Evolutionary conservation across 2,329 filamentous ascomycete species (phyloP).

Genomic region (Xylariaceae sp.): DNA sequence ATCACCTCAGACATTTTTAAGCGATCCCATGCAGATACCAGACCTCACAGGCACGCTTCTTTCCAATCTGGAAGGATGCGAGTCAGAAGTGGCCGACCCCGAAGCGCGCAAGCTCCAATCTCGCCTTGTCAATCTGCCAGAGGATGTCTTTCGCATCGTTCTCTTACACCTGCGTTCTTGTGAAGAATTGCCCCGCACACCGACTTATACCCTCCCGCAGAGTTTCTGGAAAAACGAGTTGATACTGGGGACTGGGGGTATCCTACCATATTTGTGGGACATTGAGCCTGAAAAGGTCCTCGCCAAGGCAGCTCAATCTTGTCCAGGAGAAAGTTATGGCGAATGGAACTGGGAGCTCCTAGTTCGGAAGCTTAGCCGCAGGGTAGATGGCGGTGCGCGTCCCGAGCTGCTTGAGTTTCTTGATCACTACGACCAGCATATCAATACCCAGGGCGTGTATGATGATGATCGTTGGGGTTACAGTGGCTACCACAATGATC

Average conservation of each 20-base stretch:
- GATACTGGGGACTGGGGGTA: slow-evolving; percentile 1
- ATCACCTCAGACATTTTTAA: no score
- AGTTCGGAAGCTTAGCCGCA: slow-evolving; percentile 5
- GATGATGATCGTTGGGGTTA: not conserved
- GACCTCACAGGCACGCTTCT: no score
- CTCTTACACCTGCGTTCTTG: no score
- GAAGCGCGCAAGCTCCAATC: no score
- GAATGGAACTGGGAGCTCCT: slow-evolving; percentile 29
- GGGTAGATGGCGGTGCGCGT: slow-evolving; percentile 15
- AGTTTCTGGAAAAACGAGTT: slow-evolving; percentile 18
- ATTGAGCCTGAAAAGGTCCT: slow-evolving; percentile 1
- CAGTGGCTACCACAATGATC: slow-evolving; percentile 9
- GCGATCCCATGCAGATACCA: no score
- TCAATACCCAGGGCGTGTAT: no score
- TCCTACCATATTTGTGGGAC: slow-evolving; percentile 22
- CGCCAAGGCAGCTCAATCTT: slow-evolving; percentile 12
- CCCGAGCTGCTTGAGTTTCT: slow-evolving; percentile 8
- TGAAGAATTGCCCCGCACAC: slow-evolving; percentile 2
- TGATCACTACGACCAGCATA: no score
- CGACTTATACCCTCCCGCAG: slow-evolving; percentile 5
- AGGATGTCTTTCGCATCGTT: no score
- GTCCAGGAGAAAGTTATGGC: slow-evolving; percentile 6
- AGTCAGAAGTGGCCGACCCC: no score
- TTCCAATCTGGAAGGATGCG: no score
- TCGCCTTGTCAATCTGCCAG: no score